Evolutionary conservation across 2,329 filamentous ascomycete species (phyloP), one percentile per base, ranked within the genome.

Genomic region (Sordariomycetes sp.): DNA sequence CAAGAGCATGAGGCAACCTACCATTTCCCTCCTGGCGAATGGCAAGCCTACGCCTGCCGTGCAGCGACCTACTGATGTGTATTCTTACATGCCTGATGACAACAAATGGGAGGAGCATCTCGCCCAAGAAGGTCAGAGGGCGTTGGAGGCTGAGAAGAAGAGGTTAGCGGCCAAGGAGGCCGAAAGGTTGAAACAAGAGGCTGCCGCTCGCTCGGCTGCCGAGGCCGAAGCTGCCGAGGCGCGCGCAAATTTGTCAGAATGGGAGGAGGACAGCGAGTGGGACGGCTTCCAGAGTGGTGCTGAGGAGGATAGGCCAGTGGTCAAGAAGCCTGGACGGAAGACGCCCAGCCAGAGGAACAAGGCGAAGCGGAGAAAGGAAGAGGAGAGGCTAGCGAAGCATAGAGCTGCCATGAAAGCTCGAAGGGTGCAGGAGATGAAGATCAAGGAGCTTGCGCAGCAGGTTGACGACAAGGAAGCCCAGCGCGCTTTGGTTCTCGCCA

Each of bases 21-120:
- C 92, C 4, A 70, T 94, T 34, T 86, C 88, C 4, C 71, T 96
- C 20, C 73, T 84, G n/a, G 83, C 82, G 28, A 86, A 71, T 50
- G 88, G 87, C 24, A 94, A 90, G 55, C 58, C 72, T 0, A 67
- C 94, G 8, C 83, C 86, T 2, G 79, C 87, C 3, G 82, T 98
- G 1, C 69, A 72, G 40, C 83, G 79, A 49, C 92, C 92, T 2
- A 72, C 78, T 6, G 86, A 81, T 12, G 87, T 86, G 39, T 86
- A 81, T 57, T 94, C 86, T 47, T 98, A 98, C 64, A 98, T 98
- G 55, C 92, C 92, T 0, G 66, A 75, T 6, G 93, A 93, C 46
- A 72, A 77, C 42, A 87, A 94, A 42, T 98, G 93, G 70, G 81
- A 88, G 47, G 70, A 75, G 8, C 74, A 90, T 12, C 64, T 94